phyloP scores from a whole-genome alignment of 2,329 filamentous ascomycete genomes.

The Aspergillus ochraceoroseus region DNA sequence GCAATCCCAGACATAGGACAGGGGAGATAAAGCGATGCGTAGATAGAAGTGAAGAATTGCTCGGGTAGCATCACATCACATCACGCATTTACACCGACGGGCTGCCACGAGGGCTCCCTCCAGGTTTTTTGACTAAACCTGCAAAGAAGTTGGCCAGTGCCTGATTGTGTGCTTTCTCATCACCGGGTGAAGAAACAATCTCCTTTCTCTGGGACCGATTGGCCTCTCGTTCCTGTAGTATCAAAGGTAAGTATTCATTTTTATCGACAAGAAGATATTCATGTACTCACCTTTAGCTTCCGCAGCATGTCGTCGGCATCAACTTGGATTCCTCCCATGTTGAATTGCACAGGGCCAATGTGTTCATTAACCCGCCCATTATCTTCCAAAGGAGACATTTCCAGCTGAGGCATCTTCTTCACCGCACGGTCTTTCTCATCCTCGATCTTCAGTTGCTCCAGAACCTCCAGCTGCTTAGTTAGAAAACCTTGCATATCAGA shows the following conservation, averaged over 20 bases:
- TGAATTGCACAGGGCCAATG: conserved; percentile 93
- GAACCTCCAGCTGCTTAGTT: conserved; percentile 64
- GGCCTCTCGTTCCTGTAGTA: conserved; percentile 42
- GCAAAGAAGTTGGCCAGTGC: conserved; percentile 58
- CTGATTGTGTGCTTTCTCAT: conserved; percentile 55
- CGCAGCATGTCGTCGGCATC: conserved; percentile 92
- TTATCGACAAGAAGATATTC: background rate
- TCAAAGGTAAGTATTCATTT: conserved; percentile 13
- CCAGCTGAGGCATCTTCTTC: conserved; percentile 33
- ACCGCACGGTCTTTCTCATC: conserved; percentile 46
- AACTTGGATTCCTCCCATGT: conserved; percentile 95
- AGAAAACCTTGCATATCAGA: conserved; percentile 75
- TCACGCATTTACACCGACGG: conserved; percentile 26
- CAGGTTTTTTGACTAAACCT: conserved; percentile 52
- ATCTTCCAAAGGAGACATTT: conserved; percentile 37
- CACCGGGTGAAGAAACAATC: conserved; percentile 30
- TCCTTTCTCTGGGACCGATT: conserved; percentile 38
- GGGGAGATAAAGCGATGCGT: background rate
- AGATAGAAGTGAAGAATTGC: background rate
- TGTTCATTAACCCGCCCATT: conserved; percentile 61
- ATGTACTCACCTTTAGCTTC: conserved; percentile 64
- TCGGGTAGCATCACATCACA: background rate
- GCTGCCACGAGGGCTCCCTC: conserved; percentile 37
- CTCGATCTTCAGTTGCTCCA: conserved; percentile 61
- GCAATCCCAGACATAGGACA: conserved; percentile 2